Base-by-base conservation (phyloP, 2,329 filamentous ascomycete species). In the Pseudocercospora ulei region DNA sequence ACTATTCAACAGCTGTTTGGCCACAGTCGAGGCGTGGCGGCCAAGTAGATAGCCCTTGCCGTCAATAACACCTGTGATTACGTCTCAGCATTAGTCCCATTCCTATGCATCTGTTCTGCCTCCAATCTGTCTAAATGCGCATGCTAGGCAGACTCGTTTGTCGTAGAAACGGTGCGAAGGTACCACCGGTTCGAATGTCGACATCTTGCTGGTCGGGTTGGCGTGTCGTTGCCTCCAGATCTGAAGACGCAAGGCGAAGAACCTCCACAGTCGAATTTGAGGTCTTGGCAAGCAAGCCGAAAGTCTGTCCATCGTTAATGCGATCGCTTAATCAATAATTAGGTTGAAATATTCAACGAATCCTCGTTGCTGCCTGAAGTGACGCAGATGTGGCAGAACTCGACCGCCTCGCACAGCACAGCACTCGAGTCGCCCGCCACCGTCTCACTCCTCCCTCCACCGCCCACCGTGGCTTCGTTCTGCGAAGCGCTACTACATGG, bases 1-100 rank as follows among this genome's bases (percentile, higher is more conserved):
- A 68, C 88, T 88, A 71, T 80, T 92, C 62, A 96, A 83, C 65
- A 96, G 80, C 77, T 96, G 88, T 82, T 96, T 96, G 68, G 88
- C 88, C 65, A 96, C 86, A 66, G 86, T 94, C 69, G 80, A 86
- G 73, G 88, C 88, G 69, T 98, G 80, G 70, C 90, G 88, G 76
- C 90, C 90, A 71, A 98, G 86, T 69, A 98, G 82, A 74, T 98
- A 90, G 73, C 90, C 90, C 81, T 98, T 98, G 84, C 87, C 90
- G 80, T 98, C 90, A 68, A 98, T 93, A 75, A 95, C 83, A 75
- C 80, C 86, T 94, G 51, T 43, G 34, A 41, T 35, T 22, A 17
- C 16, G 19, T 38, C 26, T 50, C 36, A 50, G 48, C 39, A 46
- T 35, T 25, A 19, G 18, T 22, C 30, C 16, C 11, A 6, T 19